Percentiles rank a stretch among this genome's conserved stretches.
These are phyloP conservation scores for Torulaspora microellipsoides DNA, from an alignment of 805 yeast genomes.

Conservation along the genomic window DNA sequence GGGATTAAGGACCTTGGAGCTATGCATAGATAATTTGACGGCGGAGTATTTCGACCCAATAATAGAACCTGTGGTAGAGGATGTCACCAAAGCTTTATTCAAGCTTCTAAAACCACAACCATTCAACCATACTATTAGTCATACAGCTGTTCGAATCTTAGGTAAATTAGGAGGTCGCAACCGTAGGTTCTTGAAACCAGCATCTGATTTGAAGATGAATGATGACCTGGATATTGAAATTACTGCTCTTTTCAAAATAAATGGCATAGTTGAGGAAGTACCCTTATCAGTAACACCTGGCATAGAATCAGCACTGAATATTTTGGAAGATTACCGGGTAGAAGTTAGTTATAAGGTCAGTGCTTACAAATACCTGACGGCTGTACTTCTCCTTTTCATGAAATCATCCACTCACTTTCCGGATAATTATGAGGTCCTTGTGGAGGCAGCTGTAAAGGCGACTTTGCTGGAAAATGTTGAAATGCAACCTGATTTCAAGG, in stretches of 20 bases:
- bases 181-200: conserved; percentile 75
- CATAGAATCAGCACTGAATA: conserved; percentile 66
- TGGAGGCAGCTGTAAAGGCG: conserved; percentile 47
- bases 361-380: conserved; percentile 68
- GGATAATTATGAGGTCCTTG: conserved; percentile 37
- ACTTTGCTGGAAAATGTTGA: conserved; percentile 29
- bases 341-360: conserved; percentile 65
- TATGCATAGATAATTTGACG: conserved; percentile 93
- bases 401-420: conserved; percentile 39
- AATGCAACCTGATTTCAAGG: conserved; percentile 34
- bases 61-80: conserved; percentile 92
- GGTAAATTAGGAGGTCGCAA: conserved; percentile 98
- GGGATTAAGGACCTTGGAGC: conserved; percentile 88
- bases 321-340: conserved; percentile 59
- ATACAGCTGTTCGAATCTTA: conserved; percentile 84
- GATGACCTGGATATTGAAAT: conserved; percentile 61
- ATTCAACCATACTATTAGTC: conserved; percentile 90
- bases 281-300: conserved; percentile 83
- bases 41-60: conserved; percentile 97
- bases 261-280: conserved; percentile 58
- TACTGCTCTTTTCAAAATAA: conserved; percentile 61
- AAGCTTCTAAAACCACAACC: conserved; percentile 87
- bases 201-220: conserved; percentile 55
- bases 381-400: conserved; percentile 64
- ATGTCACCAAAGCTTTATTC: conserved; percentile 91